Evolutionary conservation across 2,329 filamentous ascomycete genomes (phyloP), one percentile per base, ranked within the genome.

Genomic region (Sarocladium brachiariae): DNA sequence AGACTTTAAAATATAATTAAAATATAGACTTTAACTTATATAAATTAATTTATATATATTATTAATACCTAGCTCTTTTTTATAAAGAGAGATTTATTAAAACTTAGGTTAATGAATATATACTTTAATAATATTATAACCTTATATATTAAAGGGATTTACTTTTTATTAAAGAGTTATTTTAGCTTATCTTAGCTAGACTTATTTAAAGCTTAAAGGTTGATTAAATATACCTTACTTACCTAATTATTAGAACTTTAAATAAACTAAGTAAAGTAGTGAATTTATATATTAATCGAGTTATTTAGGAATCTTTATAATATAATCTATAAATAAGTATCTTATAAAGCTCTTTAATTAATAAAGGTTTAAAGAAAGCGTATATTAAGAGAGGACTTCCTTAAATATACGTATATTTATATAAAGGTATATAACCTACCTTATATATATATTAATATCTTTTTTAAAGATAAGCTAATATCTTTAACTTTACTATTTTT

Each of bases 1-100:
- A 49, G 46, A 10, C 5, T 60, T 38, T 19, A 50, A 23, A 19
- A 55, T 9, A 52, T 58, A 41, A 21, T 57, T 24, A 11, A 52
- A 13, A 33, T 34, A 10, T 59, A 57, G 25, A 11, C 54, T 35
- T n/a, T 55, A 13, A 23, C 52, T 11, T 30, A 57, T 51, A 21
- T 52, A 19, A 11, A 54, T 19, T 53, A 56, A 35, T 55, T 60
- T 25, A 50, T 48, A 11, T 60, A 60, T 50, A 52, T 60, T 16
- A 56, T 49, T 14, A 27, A 18, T 13, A 52, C 33, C 2, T 59
- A 50, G 57, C 53, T 60, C 49, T 33, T 55, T 2, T 38, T 24
- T 56, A 56, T 27, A 60, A 61, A 24, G 52, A 61, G 39, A 59
- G 52, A 51, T 38, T 61, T 25, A 53, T 58, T 1, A 56, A 55